Evolutionary conservation across 768 basidiomycete genomes (phyloP).

Genomic region (Mrakia frigida): DNA sequence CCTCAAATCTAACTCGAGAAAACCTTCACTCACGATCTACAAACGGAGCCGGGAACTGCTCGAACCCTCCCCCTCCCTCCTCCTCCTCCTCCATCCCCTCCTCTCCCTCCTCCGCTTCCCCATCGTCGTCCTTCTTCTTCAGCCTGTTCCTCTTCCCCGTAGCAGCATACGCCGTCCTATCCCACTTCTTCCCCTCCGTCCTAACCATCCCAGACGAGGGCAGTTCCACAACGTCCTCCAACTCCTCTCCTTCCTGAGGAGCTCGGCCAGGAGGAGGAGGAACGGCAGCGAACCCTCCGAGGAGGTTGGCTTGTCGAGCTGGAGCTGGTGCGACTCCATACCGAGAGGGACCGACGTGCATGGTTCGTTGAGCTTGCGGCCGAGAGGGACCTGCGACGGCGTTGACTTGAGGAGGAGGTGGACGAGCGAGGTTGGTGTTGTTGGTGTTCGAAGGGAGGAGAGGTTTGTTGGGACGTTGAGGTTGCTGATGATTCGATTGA

Average conservation of each 20-base stretch:
- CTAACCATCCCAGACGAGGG: conserved; percentile 48
- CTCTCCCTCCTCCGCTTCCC: conserved; percentile 44
- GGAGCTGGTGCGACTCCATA: neutral
- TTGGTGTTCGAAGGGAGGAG: neutral
- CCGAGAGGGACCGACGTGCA: neutral
- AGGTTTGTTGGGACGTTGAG: neutral
- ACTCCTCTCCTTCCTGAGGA: no score
- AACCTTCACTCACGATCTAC: conserved; percentile 54
- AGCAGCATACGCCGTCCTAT: conserved; percentile 80
- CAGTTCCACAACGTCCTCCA: neutral
- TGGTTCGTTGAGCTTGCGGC: neutral
- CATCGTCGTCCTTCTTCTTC: conserved; percentile 46
- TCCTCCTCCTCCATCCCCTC: conserved; percentile 50
- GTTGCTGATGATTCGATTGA: no score
- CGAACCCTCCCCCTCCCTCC: conserved; percentile 61
- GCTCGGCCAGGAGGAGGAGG: neutral
- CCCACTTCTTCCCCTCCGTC: conserved; percentile 73
- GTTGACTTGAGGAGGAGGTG: neutral
- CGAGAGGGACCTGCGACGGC: conserved; percentile 21
- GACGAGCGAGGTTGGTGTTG: neutral
- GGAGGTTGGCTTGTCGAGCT: conserved; percentile 24
- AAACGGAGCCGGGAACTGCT: conserved; percentile 78
- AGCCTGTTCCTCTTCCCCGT: conserved; percentile 50
- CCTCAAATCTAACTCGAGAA: neutral
- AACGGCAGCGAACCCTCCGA: neutral